Evolutionary conservation across 192 early-diverging fungal species (phyloP).

Genomic region (Podila clonocystis): DNA sequence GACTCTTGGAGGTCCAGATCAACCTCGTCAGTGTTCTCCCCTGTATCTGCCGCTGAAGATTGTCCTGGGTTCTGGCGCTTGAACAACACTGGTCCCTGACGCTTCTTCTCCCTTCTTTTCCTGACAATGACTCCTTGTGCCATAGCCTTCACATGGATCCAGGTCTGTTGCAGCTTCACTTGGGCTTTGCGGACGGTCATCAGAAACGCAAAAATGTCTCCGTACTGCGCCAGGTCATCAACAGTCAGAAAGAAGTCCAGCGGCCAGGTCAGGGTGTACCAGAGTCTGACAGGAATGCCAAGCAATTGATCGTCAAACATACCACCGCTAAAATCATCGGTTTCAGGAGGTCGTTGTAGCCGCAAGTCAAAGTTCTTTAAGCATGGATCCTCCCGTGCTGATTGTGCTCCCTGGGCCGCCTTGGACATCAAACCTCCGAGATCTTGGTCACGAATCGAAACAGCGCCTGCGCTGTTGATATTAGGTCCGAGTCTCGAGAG

Average conservation of each 20-base stretch:
- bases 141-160: conserved; percentile 55
- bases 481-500: conserved; percentile 35
- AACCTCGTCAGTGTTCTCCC: conserved; percentile 8
- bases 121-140: conserved; percentile 29
- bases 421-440: conserved; percentile 22
- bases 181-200: conserved; percentile 66
- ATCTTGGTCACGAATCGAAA: conserved; percentile 44
- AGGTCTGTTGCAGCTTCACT: conserved; percentile 56
- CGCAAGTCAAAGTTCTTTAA: conserved; percentile 25
- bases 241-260: conserved; percentile 72
- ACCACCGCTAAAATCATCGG: not conserved
- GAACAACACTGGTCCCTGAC: not conserved
- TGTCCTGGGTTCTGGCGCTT: conserved; percentile 1
- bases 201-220: conserved; percentile 69
- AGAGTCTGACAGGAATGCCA: conserved; percentile 60
- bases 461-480: conserved; percentile 13
- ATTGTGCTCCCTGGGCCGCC: conserved; percentile 23
- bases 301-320: conserved; percentile 63
- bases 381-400: conserved; percentile 26
- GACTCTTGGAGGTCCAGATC: conserved; percentile 10
- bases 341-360: not conserved
- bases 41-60: not conserved
- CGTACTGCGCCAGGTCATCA: conserved; percentile 69
- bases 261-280: conserved; percentile 73
- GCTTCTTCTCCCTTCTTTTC: conserved; percentile 5